Percentiles rank a stretch among this genome's conserved stretches.
Conservation (phyloP, 805 yeast species). For the Myxozyma monticola region DNA sequence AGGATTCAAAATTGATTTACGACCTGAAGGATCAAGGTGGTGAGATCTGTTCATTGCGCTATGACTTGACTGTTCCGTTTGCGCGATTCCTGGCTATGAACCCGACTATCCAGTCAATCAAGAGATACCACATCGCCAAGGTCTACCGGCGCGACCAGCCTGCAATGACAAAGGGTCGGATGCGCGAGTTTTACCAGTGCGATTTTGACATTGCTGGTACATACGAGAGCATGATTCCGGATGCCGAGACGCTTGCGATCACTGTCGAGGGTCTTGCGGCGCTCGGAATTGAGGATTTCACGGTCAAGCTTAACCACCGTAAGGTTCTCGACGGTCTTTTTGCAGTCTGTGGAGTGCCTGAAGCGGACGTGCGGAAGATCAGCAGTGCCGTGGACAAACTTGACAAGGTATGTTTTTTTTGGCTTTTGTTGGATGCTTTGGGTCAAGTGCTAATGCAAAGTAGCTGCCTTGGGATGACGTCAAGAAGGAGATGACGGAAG, state of each 20-base stretch:
- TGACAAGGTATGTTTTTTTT: no score
- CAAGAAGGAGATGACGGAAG: constrained; percentile 85
- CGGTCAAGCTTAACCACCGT: constrained; percentile 91
- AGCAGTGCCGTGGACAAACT: constrained; percentile 96
- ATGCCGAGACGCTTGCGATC: constrained; percentile 81
- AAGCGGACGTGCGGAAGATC: constrained; percentile 88
- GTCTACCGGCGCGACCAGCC: constrained; percentile 99
- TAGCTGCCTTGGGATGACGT: constrained; percentile 93
- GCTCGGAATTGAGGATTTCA: constrained; percentile 85
- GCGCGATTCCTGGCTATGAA: constrained; percentile 97
- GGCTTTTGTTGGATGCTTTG: no score
- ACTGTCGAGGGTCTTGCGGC: constrained; percentile 80
- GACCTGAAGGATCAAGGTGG: constrained; percentile 99
- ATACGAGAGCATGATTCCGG: constrained; percentile 94
- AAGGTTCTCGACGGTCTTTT: constrained; percentile 95
- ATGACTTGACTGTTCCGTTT: constrained; percentile 97
- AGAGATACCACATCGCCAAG: constrained; percentile 95
- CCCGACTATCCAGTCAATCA: constrained; percentile 74
- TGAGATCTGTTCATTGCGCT: constrained; percentile 90
- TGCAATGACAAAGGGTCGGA: constrained; percentile 99
- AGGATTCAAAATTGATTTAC: constrained; percentile 94
- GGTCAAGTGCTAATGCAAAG: no score
- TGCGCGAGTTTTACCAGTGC: constrained; percentile 99
- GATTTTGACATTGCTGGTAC: constrained; percentile 96
- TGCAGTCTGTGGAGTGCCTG: constrained; percentile 90